Evolutionary conservation across 2,329 filamentous ascomycete genomes (phyloP).

Genomic region (Botryotinia calthae): DNA sequence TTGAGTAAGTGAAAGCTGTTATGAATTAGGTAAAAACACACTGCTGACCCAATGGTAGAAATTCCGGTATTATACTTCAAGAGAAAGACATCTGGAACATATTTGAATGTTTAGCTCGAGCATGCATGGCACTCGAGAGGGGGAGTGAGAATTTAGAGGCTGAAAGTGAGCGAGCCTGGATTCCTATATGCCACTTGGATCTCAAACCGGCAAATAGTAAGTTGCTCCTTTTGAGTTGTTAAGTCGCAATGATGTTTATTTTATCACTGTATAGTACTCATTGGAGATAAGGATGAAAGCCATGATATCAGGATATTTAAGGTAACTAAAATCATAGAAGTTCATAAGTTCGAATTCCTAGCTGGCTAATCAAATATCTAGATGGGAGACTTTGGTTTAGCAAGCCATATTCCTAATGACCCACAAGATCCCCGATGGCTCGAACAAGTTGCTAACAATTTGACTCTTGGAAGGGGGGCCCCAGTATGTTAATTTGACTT

Average conservation of each 20-base stretch:
- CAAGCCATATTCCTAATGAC: background rate
- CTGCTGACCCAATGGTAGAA: background rate
- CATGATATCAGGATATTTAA: background rate
- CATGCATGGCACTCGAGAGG: background rate
- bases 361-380: background rate
- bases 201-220: constrained; percentile 3
- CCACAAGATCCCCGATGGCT: background rate
- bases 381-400: background rate
- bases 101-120: constrained; percentile 7
- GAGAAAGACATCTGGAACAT: constrained; percentile 3
- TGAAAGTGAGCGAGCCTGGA: background rate
- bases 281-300: background rate
- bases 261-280: background rate
- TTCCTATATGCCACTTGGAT: constrained; percentile 1
- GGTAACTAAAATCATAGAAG: background rate
- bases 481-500: background rate
- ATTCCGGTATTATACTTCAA: background rate
- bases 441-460: background rate
- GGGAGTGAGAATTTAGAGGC: background rate
- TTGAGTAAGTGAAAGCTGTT: background rate
- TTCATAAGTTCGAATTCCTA: background rate
- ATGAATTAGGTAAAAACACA: accelerated
- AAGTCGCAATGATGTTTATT: background rate
- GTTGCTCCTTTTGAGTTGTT: background rate
- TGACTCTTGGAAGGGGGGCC: background rate